These are phyloP conservation scores for Pseudonitzschia delicatissima DNA, from an alignment of 108 stramenopile species.

Conservation along the genomic window DNA sequence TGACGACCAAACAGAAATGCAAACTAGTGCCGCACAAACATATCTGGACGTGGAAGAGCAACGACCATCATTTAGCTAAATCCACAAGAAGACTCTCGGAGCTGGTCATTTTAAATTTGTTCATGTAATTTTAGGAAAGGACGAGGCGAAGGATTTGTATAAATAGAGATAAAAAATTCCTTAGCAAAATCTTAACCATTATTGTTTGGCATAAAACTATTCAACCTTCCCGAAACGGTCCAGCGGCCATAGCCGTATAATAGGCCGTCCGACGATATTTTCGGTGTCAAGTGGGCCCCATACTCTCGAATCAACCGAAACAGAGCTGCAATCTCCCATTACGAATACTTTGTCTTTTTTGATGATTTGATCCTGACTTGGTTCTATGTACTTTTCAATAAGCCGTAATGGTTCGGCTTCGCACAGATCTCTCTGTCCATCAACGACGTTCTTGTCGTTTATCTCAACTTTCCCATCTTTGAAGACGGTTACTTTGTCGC, in stretches of 20 bases:
- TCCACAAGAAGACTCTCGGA: no score
- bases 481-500: slow-evolving; percentile 47
- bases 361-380: slow-evolving; percentile 15
- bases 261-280: slow-evolving; percentile 46
- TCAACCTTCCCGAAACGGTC: slow-evolving; percentile 26
- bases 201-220: no score
- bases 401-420: slow-evolving; percentile 42
- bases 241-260: slow-evolving; percentile 44
- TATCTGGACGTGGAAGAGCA: slow-evolving; percentile 6
- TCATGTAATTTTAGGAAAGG: no score
- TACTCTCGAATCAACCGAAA: slow-evolving; percentile 66
- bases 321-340: slow-evolving; percentile 61
- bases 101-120: no score
- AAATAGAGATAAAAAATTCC: no score
- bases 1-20: slow-evolving; percentile 14
- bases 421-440: slow-evolving; percentile 35
- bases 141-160: no score
- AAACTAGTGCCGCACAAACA: slow-evolving; percentile 3
- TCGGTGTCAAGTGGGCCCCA: slow-evolving; percentile 47
- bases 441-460: slow-evolving; percentile 25
- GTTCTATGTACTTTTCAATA: slow-evolving; percentile 39
- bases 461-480: slow-evolving; percentile 37
- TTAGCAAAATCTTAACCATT: no score
- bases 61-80: not conserved
- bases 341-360: slow-evolving; percentile 40